Evolutionary conservation across 495 filamentous ascomycete genomes (phyloP).

Genomic region (Penicillium flavigenum): DNA sequence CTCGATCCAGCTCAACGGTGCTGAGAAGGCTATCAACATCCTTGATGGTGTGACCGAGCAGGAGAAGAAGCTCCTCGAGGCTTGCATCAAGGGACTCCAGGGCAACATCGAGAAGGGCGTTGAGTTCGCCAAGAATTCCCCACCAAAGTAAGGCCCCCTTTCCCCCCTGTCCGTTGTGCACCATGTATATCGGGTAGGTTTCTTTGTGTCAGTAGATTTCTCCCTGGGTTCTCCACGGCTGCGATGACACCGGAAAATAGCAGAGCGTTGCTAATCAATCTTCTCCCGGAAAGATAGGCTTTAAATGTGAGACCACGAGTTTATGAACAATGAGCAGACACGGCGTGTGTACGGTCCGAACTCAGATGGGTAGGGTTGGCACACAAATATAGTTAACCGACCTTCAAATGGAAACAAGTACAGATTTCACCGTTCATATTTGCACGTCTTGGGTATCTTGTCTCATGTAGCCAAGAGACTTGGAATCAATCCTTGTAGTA

Average conservation of each 20-base stretch:
- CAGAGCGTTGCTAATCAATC: conserved; percentile 44
- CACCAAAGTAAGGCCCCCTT: conserved; percentile 62
- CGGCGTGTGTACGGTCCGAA: conserved; percentile 8
- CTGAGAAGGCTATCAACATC: conserved; percentile 76
- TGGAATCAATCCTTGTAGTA: neutral
- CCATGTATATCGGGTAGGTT: neutral
- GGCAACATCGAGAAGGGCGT: conserved; percentile 93
- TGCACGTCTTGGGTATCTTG: neutral
- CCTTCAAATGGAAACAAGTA: conserved; percentile 25
- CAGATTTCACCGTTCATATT: conserved; percentile 16
- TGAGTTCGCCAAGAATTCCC: conserved; percentile 81
- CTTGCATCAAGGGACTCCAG: conserved; percentile 70
- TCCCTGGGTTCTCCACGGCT: neutral
- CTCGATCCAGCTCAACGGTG: conserved; percentile 67
- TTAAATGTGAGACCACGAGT: conserved; percentile 37
- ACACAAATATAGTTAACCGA: conserved; percentile 11
- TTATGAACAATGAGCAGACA: conserved; percentile 32
- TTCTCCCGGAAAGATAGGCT: conserved; percentile 48
- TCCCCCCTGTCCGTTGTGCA: conserved; percentile 19
- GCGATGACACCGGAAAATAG: conserved; percentile 8
- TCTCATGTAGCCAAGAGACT: neutral
- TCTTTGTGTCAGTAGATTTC: conserved; percentile 11
- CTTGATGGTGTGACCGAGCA: conserved; percentile 68
- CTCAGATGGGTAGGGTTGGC: conserved; percentile 2
- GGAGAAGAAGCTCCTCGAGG: conserved; percentile 84